phyloP scores from a whole-genome alignment of 208 protist genomes.

The Balamuthia mandrillaris region DNA sequence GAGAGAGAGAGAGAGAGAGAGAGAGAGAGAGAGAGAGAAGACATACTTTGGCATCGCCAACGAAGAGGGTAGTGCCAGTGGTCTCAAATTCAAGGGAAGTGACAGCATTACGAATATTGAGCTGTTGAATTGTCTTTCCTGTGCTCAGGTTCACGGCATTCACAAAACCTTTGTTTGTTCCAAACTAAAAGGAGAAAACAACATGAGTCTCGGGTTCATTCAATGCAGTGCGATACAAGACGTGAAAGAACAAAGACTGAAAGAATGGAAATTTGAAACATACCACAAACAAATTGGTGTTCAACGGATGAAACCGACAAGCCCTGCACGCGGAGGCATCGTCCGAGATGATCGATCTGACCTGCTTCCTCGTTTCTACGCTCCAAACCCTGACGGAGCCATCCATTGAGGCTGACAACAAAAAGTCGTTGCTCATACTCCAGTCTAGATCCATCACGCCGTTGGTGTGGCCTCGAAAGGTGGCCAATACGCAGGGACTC shows the following conservation, averaged over 20 bases:
- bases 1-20: too few relatives aligned
- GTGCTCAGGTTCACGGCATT: slow-evolving; percentile 31
- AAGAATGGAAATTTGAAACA: background rate
- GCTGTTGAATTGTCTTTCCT: slow-evolving; percentile 10
- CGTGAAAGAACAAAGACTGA: too few relatives aligned
- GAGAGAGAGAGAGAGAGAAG: too few relatives aligned
- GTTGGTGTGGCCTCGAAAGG: background rate
- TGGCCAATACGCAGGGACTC: background rate
- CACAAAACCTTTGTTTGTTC: background rate
- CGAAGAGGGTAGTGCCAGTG: background rate
- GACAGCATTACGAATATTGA: background rate
- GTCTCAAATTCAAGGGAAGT: slow-evolving; percentile 37
- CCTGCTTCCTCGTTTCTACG: background rate
- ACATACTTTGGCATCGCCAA: slow-evolving; percentile 17
- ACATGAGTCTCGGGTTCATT: background rate
- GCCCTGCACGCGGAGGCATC: background rate
- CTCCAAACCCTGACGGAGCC: slow-evolving; percentile 15
- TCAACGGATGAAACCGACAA: slow-evolving; percentile 14
- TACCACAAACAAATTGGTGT: slow-evolving; percentile 39
- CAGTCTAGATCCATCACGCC: slow-evolving; percentile 36
- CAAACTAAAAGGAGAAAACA: slow-evolving; percentile 9
- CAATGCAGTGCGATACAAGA: background rate
- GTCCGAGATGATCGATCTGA: background rate
- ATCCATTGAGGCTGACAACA: background rate
- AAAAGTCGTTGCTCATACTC: slow-evolving; percentile 19